Percentiles rank a stretch among this genome's conserved stretches.
phyloP scores from a whole-genome alignment of 176 grass and related monocot species.

The Paspalum notatum region DNA sequence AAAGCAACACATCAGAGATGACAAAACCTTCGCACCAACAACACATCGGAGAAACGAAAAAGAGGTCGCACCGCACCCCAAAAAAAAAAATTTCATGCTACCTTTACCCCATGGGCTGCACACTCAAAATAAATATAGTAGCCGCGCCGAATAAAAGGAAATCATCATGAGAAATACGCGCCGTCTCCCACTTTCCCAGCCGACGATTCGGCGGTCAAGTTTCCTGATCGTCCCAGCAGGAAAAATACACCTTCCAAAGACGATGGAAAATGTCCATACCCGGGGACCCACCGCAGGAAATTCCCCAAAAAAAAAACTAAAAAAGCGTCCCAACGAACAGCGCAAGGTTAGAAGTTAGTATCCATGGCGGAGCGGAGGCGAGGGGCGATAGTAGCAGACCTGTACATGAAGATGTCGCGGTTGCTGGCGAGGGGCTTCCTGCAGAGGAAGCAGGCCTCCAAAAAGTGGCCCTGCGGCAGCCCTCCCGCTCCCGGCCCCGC shows the following conservation, averaged over 20 bases:
- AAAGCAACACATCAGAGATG: conserved; percentile 28
- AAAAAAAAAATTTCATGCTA: background rate
- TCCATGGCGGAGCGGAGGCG: background rate
- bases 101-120: background rate
- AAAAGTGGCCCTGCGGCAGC: conserved; percentile 63
- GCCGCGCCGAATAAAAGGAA: background rate
- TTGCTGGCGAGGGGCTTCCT: conserved; percentile 78
- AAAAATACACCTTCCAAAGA: conserved; percentile 41
- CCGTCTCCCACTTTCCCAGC: conserved; percentile 19
- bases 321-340: background rate
- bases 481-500: background rate
- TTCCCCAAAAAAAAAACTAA: background rate
- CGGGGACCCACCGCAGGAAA: conserved; percentile 19
- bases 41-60: conserved; percentile 4
- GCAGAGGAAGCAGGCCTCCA: conserved; percentile 93
- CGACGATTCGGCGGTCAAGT: conserved; percentile 37
- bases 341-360: too few species aligned
- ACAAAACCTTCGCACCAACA: conserved; percentile 43
- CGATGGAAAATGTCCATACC: conserved; percentile 31
- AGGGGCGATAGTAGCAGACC: conserved; percentile 38
- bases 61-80: background rate
- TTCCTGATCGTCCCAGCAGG: background rate
- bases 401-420: conserved; percentile 99
- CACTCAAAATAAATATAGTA: background rate
- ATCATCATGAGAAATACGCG: background rate